Conservation (phyloP, 1,284 basidiomycete species). For the Trichosporon faecale region DNA sequence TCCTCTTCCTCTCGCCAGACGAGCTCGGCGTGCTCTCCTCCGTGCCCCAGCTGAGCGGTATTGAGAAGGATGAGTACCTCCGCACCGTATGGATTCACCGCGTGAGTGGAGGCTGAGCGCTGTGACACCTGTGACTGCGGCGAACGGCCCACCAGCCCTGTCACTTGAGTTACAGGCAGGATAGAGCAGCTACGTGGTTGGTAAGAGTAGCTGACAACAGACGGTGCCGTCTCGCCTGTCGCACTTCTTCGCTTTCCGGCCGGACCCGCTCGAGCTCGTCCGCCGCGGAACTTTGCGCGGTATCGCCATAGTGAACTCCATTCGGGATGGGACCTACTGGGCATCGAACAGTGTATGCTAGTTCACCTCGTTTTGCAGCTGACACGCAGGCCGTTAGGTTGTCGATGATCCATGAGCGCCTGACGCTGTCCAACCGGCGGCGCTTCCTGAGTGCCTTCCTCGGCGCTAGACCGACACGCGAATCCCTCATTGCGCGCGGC, state of each 20-base stretch:
- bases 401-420: slow-evolving; percentile 25
- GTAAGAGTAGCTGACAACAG: slow-evolving; percentile 16
- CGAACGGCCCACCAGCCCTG: background rate
- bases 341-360: slow-evolving; percentile 22
- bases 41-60: slow-evolving; percentile 24
- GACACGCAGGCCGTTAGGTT: slow-evolving; percentile 28
- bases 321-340: slow-evolving; percentile 28
- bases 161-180: background rate
- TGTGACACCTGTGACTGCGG: background rate
- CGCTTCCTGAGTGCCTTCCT: slow-evolving; percentile 24
- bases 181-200: no score
- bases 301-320: slow-evolving; percentile 25
- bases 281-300: slow-evolving; percentile 30
- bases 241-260: slow-evolving; percentile 18
- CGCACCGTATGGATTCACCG: slow-evolving; percentile 25
- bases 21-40: slow-evolving; percentile 31
- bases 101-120: slow-evolving; percentile 16
- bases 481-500: slow-evolving; percentile 18
- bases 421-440: slow-evolving; percentile 14
- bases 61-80: slow-evolving; percentile 29
- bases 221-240: slow-evolving; percentile 21
- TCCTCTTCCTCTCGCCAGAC: slow-evolving; percentile 30
- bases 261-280: slow-evolving; percentile 30
- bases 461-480: slow-evolving; percentile 16
- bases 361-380: background rate